phyloP scores from a whole-genome alignment of 176 grass and related monocot species.

The Tillandsia leiboldiana region DNA sequence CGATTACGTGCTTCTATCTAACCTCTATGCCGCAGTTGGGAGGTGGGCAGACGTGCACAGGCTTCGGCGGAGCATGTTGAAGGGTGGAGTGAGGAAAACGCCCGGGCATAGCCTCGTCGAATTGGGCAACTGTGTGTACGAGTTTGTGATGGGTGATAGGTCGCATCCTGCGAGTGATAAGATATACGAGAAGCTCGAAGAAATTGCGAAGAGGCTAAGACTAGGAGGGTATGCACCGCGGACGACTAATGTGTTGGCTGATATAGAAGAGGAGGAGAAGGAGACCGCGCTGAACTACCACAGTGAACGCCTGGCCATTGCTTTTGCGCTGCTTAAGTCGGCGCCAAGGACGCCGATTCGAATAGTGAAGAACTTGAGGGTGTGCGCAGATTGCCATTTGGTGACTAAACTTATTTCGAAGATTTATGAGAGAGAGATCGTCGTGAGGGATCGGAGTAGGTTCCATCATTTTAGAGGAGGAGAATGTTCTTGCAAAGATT shows the following conservation, averaged over 20 bases:
- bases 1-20: conserved; percentile 76
- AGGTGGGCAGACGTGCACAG: conserved; percentile 54
- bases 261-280: conserved; percentile 93
- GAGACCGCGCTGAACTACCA: conserved; percentile 66
- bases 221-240: conserved; percentile 46
- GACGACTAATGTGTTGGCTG: conserved; percentile 58
- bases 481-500: conserved; percentile 77
- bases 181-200: conserved; percentile 58
- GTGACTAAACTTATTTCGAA: conserved; percentile 62
- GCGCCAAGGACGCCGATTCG: conserved; percentile 46
- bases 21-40: conserved; percentile 64
- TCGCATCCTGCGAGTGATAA: conserved; percentile 51
- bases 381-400: conserved; percentile 73
- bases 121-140: conserved; percentile 45
- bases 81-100: conserved; percentile 55
- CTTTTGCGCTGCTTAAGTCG: conserved; percentile 71
- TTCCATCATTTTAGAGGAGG: conserved; percentile 66
- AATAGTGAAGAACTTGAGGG: conserved; percentile 81
- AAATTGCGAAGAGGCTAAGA: conserved; percentile 50
- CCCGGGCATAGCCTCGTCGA: conserved; percentile 64
- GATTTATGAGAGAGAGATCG: conserved; percentile 53
- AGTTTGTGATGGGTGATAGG: conserved; percentile 82
- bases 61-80: conserved; percentile 54
- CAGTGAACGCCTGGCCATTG: conserved; percentile 75
- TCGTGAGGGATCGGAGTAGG: conserved; percentile 64